Percentiles rank a stretch among this genome's conserved stretches.
phyloP scores from a whole-genome alignment of 2,329 filamentous ascomycete species.

The Aspergillus quadrilineatus region DNA sequence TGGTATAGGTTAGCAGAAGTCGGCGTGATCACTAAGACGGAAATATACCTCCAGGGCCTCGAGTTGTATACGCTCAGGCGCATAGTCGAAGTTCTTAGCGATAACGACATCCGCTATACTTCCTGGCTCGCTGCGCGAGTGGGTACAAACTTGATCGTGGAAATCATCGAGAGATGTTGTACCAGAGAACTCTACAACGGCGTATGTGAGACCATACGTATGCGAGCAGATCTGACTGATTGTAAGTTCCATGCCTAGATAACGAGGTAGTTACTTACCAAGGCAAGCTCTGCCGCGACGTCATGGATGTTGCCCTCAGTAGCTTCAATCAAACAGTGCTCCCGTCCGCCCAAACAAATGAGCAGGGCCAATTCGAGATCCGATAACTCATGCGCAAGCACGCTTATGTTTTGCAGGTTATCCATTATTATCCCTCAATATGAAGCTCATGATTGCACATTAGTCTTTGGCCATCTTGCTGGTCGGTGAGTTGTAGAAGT shows the following conservation, averaged over 20 bases:
- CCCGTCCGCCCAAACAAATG: conserved; percentile 73
- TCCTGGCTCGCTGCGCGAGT: conserved; percentile 19
- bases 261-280: conserved; percentile 51
- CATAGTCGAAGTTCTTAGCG: conserved; percentile 73
- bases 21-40: neutral
- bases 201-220: conserved; percentile 70
- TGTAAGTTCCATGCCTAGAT: neutral
- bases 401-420: conserved; percentile 50
- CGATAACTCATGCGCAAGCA: conserved; percentile 73
- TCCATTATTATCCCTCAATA: conserved; percentile 15
- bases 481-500: neutral
- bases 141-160: conserved; percentile 64
- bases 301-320: conserved; percentile 61
- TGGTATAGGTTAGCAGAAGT: conserved; percentile 42
- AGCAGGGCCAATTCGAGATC: conserved; percentile 86
- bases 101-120: conserved; percentile 69
- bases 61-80: conserved; percentile 75
- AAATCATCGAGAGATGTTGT: conserved; percentile 80
- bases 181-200: conserved; percentile 69
- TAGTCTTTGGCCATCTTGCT: neutral
- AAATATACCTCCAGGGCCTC: conserved; percentile 64
- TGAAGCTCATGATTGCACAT: conserved; percentile 5
- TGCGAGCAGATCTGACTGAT: conserved; percentile 60
- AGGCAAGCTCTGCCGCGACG: conserved; percentile 69
- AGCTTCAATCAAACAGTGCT: conserved; percentile 87